Conservation (phyloP, 768 basidiomycete genomes). For the Phlebiopsis gigantea region DNA sequence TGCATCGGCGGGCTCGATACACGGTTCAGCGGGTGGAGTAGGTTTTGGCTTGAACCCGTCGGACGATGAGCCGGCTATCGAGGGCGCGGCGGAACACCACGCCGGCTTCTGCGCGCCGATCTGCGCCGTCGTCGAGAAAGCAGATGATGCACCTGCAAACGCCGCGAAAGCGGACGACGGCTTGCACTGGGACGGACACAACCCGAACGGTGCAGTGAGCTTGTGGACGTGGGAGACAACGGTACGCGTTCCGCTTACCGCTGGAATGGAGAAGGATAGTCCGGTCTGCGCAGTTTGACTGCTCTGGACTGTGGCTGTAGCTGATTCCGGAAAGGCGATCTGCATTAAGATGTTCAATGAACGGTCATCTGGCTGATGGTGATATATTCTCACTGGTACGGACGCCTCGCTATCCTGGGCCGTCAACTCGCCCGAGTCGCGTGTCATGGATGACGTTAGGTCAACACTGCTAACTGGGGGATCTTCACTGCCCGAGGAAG, state of each 20-base stretch:
- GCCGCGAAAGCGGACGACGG: conserved; percentile 21
- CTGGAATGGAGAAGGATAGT: conserved; percentile 11
- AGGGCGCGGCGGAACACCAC: no score
- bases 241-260: conserved; percentile 5
- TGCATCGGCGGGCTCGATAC: no score
- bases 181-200: conserved; percentile 11
- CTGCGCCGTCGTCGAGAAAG: conserved; percentile 15
- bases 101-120: neutral
- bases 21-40: no score
- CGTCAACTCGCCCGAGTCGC: neutral
- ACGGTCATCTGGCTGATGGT: neutral
- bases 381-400: neutral
- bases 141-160: conserved; percentile 17
- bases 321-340: neutral
- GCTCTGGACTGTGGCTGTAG: no score
- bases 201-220: neutral
- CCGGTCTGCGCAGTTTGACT: no score
- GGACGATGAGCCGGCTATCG: no score
- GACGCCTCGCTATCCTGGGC: neutral
- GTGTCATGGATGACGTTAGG: neutral
- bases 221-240: neutral
- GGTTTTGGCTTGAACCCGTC: no score
- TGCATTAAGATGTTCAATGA: neutral
- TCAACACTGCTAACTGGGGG: neutral
- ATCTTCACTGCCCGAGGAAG: neutral